Base-by-base conservation (phyloP, 176 grass and related monocot genomes). In the Musa acuminata region DNA sequence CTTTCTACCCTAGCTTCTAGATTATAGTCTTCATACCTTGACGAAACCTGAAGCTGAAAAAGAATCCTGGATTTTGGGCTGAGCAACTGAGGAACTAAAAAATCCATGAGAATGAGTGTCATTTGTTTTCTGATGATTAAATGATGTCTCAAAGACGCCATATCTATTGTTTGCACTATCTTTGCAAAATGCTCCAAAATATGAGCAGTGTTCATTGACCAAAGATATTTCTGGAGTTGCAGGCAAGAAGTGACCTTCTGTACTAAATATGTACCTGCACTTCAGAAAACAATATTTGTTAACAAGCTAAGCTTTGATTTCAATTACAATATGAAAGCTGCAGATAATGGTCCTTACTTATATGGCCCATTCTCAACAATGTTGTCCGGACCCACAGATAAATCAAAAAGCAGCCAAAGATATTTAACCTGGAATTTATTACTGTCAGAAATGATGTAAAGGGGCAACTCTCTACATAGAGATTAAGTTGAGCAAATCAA, bases 381-480 rank as follows among this genome's bases (percentile, higher is more conserved):
- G 67, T 97, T 97, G 84, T 97, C 93, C 55, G 87, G 85, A 48
- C 87, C 85, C 50, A 89, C 90, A 80, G 90, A 87, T 80, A 92
- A 85, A 90, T 97, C 93, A 88, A 97, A 97, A 73, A 97, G 93
- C 78, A 97, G 90, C 93, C 93, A 97, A 68, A 97, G 87, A 87
- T 97, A 97, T 80, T 97, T 97, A 22, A 97, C 87, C 93, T 97
- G 85, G 55, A 82, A 89, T 14, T 20, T 14, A 71, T 53, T 62
- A 54, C 16, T 50, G 52, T 79, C 49, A 79, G 77, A 17, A 66
- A 11, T 13, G 35, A 63, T 63, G 35, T 43, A 49, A 75, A 62
- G 7, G 19, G 22, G 1, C 9, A 12, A 50, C 17, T 63, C 20
- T n/a, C 19, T 49, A 14, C 16, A 62, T 75, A 12, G 17, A 75